These are phyloP conservation scores for Myxozyma neotropica DNA, from an alignment of 805 yeast genomes.

Conservation along the genomic window DNA sequence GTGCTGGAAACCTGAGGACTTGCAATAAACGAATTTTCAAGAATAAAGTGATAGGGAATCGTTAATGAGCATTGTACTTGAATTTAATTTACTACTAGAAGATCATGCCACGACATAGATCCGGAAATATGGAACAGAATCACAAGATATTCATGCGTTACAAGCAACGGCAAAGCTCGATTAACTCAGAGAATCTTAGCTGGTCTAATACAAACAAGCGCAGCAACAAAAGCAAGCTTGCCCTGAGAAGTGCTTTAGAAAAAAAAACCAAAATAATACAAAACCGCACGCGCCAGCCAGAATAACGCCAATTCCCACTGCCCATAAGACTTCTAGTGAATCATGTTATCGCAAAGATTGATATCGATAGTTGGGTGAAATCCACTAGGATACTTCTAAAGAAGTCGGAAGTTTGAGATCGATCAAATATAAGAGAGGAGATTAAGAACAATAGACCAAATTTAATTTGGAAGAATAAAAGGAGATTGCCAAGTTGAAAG, in stretches of 20 bases:
- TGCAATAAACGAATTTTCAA: background rate
- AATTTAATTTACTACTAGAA: no score
- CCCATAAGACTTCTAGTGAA: no score
- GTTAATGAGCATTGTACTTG: no score
- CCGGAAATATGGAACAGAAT: no score
- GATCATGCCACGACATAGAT: no score
- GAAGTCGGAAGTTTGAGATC: background rate
- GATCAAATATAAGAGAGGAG: background rate
- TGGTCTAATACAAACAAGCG: background rate
- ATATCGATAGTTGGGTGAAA: no score
- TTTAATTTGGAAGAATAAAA: no score
- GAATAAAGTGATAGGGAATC: background rate
- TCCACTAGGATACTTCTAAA: no score
- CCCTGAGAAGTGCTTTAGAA: background rate
- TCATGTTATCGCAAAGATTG: no score
- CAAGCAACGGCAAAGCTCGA: no score
- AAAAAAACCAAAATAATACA: background rate
- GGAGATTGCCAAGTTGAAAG: no score
- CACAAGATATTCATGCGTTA: no score
- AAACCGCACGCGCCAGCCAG: constrained; percentile 2
- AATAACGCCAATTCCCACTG: constrained; percentile 1
- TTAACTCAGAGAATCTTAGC: background rate
- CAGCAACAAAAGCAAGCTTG: background rate
- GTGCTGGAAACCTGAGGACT: constrained; percentile 17
- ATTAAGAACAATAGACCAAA: background rate